These are phyloP conservation scores for Paramecium tetraurelia DNA, from an alignment of 73 alveolate species.

Conservation along the genomic window DNA sequence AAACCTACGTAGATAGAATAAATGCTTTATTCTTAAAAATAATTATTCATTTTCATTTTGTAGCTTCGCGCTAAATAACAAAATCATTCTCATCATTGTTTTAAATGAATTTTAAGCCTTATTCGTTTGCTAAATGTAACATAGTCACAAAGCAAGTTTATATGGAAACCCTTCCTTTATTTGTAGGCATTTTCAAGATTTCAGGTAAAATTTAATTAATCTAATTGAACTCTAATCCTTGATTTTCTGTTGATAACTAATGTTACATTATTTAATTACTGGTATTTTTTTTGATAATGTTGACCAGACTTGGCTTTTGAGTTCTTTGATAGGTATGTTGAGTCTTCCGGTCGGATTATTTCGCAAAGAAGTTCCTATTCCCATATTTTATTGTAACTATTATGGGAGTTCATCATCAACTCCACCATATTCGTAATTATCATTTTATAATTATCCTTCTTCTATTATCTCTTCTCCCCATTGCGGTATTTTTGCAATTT, in stretches of 20 bases:
- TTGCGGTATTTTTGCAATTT: not conserved
- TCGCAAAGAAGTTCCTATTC: not conserved
- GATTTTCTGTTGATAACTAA: not conserved
- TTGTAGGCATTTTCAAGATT: not conserved
- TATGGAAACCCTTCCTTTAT: constrained; percentile 32
- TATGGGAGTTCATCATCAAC: not conserved
- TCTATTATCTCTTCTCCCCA: not conserved
- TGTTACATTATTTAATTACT: not conserved
- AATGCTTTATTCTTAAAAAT: not conserved
- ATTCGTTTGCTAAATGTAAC: constrained; percentile 64
- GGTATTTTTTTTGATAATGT: not conserved
- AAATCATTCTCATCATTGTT: constrained; percentile 54
- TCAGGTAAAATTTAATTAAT: not conserved
- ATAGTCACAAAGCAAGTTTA: constrained; percentile 63
- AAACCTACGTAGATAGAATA: not conserved
- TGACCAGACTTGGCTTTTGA: not conserved
- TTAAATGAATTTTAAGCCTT: constrained; percentile 14
- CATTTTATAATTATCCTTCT: not conserved
- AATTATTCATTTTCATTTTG: not conserved
- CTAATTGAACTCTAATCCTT: not conserved
- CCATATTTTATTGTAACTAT: not conserved
- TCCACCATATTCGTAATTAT: not conserved
- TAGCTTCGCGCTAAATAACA: constrained; percentile 34
- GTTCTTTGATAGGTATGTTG: not conserved
- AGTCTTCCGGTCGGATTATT: not conserved